Evolutionary conservation across 192 early-diverging fungal species (phyloP).

Genomic region (Entomortierella beljakovae): DNA sequence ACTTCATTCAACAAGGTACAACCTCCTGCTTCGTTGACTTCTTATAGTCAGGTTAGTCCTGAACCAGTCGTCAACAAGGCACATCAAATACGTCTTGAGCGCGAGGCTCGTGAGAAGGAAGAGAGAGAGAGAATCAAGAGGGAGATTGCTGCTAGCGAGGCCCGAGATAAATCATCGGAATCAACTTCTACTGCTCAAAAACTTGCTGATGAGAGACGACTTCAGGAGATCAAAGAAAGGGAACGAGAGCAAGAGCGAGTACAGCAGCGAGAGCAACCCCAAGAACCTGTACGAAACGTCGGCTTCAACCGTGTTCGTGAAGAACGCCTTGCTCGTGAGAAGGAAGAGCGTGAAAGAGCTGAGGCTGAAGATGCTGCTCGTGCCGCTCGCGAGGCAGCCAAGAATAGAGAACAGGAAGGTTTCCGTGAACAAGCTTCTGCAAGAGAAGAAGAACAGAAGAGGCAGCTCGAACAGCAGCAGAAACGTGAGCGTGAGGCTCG

Average conservation of each 20-base stretch:
- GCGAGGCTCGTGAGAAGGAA: constrained; percentile 54
- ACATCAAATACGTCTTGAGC: constrained; percentile 38
- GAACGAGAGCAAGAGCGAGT: constrained; percentile 33
- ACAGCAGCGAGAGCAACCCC: constrained; percentile 34
- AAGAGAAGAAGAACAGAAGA: constrained; percentile 24
- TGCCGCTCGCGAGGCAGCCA: constrained; percentile 32
- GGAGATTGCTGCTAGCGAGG: constrained; percentile 40
- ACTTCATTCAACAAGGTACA: constrained; percentile 45
- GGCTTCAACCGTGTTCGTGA: constrained; percentile 52
- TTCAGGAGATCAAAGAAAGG: constrained; percentile 47
- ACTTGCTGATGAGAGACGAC: constrained; percentile 47
- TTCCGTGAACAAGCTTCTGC: constrained; percentile 25
- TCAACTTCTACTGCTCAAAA: constrained; percentile 19
- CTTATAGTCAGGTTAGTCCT: constrained; percentile 10
- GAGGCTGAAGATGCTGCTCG: constrained; percentile 36
- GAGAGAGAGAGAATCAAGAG: constrained; percentile 38
- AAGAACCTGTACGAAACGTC: not conserved
- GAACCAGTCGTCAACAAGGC: constrained; percentile 55
- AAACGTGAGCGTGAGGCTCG: constrained; percentile 16
- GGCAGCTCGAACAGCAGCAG: constrained; percentile 20
- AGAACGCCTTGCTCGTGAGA: constrained; percentile 54
- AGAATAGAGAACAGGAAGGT: constrained; percentile 9
- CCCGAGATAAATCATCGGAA: constrained; percentile 6
- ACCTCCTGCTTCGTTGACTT: constrained; percentile 28
- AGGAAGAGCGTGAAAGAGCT: constrained; percentile 50